These are phyloP conservation scores for Trichophyton mentagrophytes DNA, from an alignment of 2,329 filamentous ascomycete genomes.

Conservation along the genomic window DNA sequence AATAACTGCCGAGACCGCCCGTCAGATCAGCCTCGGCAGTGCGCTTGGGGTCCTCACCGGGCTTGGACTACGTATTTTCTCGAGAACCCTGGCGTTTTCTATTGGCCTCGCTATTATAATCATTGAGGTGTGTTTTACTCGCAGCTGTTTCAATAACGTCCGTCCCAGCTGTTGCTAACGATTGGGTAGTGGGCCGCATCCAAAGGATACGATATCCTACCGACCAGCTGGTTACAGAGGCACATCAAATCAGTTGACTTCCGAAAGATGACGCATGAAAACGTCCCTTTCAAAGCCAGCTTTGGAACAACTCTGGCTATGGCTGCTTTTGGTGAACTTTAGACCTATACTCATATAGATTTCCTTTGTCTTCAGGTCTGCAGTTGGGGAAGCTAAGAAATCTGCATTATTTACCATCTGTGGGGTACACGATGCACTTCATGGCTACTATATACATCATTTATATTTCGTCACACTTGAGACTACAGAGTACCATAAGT, in stretches of 20 bases:
- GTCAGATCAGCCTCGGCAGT: conserved; percentile 35
- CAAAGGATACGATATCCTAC: conserved; percentile 35
- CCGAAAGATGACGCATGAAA: conserved; percentile 25
- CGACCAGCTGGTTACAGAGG: conserved; percentile 28
- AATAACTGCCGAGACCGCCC: conserved; percentile 27
- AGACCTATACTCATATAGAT: conserved; percentile 3
- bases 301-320: conserved; percentile 35
- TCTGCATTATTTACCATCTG: not conserved
- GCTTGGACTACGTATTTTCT: conserved; percentile 34
- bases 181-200: conserved; percentile 31
- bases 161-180: not conserved
- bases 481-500: not conserved
- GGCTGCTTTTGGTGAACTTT: conserved; percentile 35
- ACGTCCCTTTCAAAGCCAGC: conserved; percentile 35
- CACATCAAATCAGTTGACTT: conserved; percentile 32
- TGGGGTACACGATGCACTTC: not conserved
- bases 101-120: conserved; percentile 33
- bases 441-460: not conserved
- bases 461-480: not conserved
- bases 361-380: not conserved
- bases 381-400: not conserved
- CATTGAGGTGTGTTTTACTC: conserved; percentile 28
- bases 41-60: conserved; percentile 33
- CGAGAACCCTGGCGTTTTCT: conserved; percentile 31
- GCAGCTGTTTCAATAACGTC: not conserved